Percentiles rank a stretch among this genome's conserved stretches.
phyloP scores from a whole-genome alignment of 1,284 basidiomycete species.

The Apiotrichum porosum region DNA sequence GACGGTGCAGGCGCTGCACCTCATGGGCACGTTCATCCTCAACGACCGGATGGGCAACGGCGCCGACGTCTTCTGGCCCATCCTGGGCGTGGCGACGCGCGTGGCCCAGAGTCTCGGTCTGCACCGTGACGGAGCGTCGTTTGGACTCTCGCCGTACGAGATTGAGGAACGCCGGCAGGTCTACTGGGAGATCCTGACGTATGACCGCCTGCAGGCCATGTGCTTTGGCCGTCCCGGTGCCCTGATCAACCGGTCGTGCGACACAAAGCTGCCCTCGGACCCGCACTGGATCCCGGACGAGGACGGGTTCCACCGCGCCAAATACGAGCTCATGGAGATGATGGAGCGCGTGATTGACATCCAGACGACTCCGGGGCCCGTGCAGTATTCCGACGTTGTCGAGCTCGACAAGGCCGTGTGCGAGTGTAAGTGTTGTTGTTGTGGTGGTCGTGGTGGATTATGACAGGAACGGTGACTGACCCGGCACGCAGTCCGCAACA shows the following conservation, averaged over 20 bases:
- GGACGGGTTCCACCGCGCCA: constrained; percentile 38
- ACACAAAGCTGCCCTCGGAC: constrained; percentile 37
- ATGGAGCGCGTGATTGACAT: constrained; percentile 46
- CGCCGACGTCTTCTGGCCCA: constrained; percentile 47
- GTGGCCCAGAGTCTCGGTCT: constrained; percentile 42
- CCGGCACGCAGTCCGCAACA: constrained; percentile 35
- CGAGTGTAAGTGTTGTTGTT: constrained; percentile 38
- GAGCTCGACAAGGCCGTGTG: constrained; percentile 39
- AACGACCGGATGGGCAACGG: constrained; percentile 44
- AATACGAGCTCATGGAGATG: constrained; percentile 38
- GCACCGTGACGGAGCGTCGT: constrained; percentile 43
- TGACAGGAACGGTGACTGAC: no score
- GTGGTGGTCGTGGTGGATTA: no score
- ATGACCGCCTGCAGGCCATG: constrained; percentile 44
- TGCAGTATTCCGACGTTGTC: constrained; percentile 29
- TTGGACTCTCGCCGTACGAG: constrained; percentile 40
- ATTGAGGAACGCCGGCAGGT: constrained; percentile 42
- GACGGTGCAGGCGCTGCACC: constrained; percentile 43
- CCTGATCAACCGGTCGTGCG: constrained; percentile 31
- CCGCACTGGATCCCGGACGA: constrained; percentile 24
- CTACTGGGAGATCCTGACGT: constrained; percentile 47
- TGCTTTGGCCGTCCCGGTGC: constrained; percentile 46
- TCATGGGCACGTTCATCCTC: constrained; percentile 44
- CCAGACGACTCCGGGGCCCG: constrained; percentile 42
- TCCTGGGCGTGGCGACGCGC: constrained; percentile 43